Evolutionary conservation across 345 rosid species (phyloP).

Genomic region (Brassica juncea): DNA sequence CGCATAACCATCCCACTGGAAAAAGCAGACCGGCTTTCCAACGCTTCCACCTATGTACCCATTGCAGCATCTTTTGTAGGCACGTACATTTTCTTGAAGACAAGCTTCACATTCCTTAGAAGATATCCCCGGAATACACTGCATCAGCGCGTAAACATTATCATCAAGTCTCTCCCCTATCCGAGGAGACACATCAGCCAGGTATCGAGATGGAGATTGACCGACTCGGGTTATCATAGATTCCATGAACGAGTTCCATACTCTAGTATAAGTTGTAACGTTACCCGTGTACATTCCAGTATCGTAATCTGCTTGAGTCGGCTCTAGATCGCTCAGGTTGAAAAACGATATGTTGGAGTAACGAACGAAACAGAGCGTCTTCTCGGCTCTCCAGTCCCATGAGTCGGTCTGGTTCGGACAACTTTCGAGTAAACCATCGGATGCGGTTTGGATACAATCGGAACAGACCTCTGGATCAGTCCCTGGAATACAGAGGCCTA

Average conservation of each 20-base stretch:
- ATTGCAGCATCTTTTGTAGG: slow-evolving; percentile 1
- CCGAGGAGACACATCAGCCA: background rate
- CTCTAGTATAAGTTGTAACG: background rate
- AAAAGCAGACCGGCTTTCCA: slow-evolving; percentile 25
- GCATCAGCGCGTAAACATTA: slow-evolving; percentile 22
- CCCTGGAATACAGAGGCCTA: background rate
- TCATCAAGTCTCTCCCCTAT: slow-evolving; percentile 14
- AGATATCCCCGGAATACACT: slow-evolving; percentile 31
- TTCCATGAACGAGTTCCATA: slow-evolving; percentile 14
- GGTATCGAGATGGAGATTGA: slow-evolving; percentile 1
- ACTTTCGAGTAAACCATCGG: background rate
- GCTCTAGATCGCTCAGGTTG: background rate
- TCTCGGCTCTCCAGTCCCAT: slow-evolving; percentile 29
- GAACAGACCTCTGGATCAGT: background rate
- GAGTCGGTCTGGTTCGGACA: slow-evolving; percentile 48
- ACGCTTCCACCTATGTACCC: background rate
- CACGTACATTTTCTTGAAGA: background rate
- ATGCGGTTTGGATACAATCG: slow-evolving; percentile 34
- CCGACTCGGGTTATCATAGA: slow-evolving; percentile 2
- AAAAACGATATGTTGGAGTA: slow-evolving; percentile 44
- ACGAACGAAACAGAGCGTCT: slow-evolving; percentile 43
- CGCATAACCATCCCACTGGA: slow-evolving; percentile 15
- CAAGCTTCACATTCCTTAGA: slow-evolving; percentile 11
- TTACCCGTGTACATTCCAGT: background rate
- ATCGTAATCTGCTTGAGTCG: background rate